Evolutionary conservation across 2,329 filamentous ascomycete species (phyloP), one percentile per base, ranked within the genome.

Genomic region (Periglandula ipomoeae): DNA sequence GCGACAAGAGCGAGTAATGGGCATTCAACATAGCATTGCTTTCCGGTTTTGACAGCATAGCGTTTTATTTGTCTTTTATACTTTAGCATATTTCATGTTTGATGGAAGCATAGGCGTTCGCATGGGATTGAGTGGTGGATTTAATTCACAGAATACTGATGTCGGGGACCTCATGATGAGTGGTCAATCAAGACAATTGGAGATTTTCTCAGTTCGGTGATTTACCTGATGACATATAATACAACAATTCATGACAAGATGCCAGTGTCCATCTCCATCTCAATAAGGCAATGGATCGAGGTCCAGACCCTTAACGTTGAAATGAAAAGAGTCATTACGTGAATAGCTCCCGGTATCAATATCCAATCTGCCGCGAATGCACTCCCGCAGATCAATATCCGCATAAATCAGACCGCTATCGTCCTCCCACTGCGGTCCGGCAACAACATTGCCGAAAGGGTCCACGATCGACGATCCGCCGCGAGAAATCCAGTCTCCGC

Each of bases 331-430:
- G 62, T 84, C 81, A 52, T 79, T 82, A 48, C 89, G 76, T 2
- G 88, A 90, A 65, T 95, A 95, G 61, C 85, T 89, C 0, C 90
- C 90, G 34, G 87, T 82, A 69, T 95, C 90, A 42, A 95, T 64
- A 63, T 95, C 89, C 55, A 95, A 64, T 46, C 88, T 72, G 0
- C 89, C 90, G 9, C 87, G 75, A 55, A 89, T 79, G 58, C 90
- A 95, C 56, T 95, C 89, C 43, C 94, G 86, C 59, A 96, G 84
- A 60, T 96, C 89, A 3, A 90, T 83, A 54, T 93, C 87, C 1
- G 79, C 74, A 30, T 78, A 78, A 46, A 89, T 68, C 26, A 95
- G 64, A 0, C 80, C 78, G 4, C 79, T 73, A 48, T 84, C 67
- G 52, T 90, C 83, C 51, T 95, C 87, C 89, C 89, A 95, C 50